These are phyloP conservation scores for Diutina sp. DNA, from an alignment of 1,139 yeast species.

Conservation along the genomic window DNA sequence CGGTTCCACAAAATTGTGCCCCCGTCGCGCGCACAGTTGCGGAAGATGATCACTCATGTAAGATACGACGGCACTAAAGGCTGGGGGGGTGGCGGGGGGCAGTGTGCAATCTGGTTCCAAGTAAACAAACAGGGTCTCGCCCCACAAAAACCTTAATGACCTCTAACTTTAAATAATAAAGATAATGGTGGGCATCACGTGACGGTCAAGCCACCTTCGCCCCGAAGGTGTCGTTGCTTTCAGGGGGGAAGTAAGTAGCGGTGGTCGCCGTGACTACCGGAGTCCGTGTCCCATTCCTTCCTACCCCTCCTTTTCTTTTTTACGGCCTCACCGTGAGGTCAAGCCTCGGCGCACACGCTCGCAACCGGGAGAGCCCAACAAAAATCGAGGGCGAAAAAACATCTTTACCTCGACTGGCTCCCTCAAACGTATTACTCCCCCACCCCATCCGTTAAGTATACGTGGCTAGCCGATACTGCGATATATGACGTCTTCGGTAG, in stretches of 20 bases:
- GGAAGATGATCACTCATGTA: neutral
- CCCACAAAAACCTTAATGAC: neutral
- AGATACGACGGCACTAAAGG: neutral
- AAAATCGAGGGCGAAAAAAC: neutral
- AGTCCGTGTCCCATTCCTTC: neutral
- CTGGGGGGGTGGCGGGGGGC: neutral
- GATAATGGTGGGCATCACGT: neutral
- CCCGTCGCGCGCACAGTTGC: neutral
- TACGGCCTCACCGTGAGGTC: too few relatives aligned
- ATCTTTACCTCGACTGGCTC: neutral
- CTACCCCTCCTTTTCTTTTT: neutral
- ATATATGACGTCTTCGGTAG: conserved; percentile 2
- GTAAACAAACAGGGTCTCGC: neutral
- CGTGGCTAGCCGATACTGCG: neutral
- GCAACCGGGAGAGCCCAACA: neutral
- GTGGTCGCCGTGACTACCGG: neutral
- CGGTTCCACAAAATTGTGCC: neutral
- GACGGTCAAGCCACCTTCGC: neutral
- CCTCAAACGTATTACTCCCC: neutral
- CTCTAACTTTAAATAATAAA: too few relatives aligned
- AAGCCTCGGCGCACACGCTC: neutral
- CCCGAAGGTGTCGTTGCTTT: neutral
- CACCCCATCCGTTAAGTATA: neutral
- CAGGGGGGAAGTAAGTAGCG: neutral
- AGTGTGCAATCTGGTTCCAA: neutral